These are phyloP conservation scores for Citrus sp. DNA, from an alignment of 345 rosid species.

Conservation along the genomic window DNA sequence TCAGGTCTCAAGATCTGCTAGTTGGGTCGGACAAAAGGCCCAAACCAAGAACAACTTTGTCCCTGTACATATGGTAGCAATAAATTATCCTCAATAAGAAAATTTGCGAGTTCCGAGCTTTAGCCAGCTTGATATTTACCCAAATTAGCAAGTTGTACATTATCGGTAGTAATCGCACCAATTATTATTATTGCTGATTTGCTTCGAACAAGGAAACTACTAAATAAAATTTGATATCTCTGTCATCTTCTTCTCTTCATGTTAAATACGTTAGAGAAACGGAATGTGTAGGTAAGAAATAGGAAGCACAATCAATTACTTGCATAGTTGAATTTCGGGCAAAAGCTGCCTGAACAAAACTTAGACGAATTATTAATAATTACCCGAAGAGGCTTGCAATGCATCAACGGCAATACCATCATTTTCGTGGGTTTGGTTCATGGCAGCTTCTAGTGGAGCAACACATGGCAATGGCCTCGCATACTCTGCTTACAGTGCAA, in stretches of 20 bases:
- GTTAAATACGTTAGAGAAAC: background rate
- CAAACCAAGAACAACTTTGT: background rate
- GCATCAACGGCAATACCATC: background rate
- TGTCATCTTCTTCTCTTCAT: background rate
- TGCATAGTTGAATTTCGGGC: background rate
- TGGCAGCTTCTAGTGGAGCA: background rate
- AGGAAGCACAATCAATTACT: background rate
- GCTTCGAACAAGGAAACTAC: background rate
- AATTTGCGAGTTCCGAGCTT: background rate
- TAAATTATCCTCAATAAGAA: background rate
- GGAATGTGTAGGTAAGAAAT: background rate
- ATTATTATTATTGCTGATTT: background rate
- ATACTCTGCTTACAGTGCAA: conserved; percentile 1
- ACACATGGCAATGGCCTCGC: background rate
- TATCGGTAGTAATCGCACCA: background rate
- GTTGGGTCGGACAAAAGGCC: background rate
- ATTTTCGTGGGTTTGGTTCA: background rate
- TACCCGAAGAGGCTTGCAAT: background rate
- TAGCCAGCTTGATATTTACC: background rate
- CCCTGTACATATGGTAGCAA: background rate
- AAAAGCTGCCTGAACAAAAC: background rate
- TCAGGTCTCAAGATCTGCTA: background rate
- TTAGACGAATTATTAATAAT: fast-evolving
- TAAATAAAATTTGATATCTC: background rate
- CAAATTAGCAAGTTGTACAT: background rate